phyloP scores from a whole-genome alignment of 306 rosid genomes.

The Acacia melanoxylon region DNA sequence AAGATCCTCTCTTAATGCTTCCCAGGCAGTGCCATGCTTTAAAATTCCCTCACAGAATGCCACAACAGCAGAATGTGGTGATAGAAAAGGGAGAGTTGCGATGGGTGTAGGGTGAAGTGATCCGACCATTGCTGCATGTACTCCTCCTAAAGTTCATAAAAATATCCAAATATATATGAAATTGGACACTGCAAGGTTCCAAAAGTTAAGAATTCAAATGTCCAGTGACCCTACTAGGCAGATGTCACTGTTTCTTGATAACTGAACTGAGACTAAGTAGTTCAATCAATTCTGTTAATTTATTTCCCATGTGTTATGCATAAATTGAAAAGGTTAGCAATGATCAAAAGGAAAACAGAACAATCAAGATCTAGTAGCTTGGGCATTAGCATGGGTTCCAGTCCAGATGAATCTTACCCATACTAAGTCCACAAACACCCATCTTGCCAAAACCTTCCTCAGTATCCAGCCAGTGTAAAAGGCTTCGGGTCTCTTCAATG shows the following conservation, averaged over 20 bases:
- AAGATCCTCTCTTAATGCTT: slow-evolving; percentile 82
- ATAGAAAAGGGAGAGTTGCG: slow-evolving; percentile 94
- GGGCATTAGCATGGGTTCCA: slow-evolving; percentile 23
- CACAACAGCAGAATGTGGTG: slow-evolving; percentile 96
- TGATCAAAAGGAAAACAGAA: slow-evolving; percentile 7
- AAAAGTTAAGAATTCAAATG: slow-evolving; percentile 25
- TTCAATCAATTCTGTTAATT: slow-evolving; percentile 21
- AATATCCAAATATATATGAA: slow-evolving; percentile 25
- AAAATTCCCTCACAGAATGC: slow-evolving; percentile 99
- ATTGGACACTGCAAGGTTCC: slow-evolving; percentile 17
- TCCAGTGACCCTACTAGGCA: neutral
- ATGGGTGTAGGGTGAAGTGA: slow-evolving; percentile 93
- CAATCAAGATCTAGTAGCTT: slow-evolving; percentile 23
- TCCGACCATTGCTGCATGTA: slow-evolving; percentile 99
- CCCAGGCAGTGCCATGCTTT: slow-evolving; percentile 97
- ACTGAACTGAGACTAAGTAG: slow-evolving; percentile 7
- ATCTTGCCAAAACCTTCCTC: slow-evolving; percentile 91
- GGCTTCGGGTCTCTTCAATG: slow-evolving; percentile 92
- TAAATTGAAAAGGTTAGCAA: neutral
- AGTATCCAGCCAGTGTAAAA: slow-evolving; percentile 85
- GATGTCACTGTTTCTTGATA: neutral
- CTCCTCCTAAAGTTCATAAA: slow-evolving; percentile 75
- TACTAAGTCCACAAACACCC: slow-evolving; percentile 99
- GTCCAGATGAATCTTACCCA: slow-evolving; percentile 68
- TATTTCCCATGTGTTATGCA: slow-evolving; percentile 7